These are phyloP conservation scores for Saccharomyces mikatae DNA, from an alignment of 805 yeast genomes.

Conservation along the genomic window DNA sequence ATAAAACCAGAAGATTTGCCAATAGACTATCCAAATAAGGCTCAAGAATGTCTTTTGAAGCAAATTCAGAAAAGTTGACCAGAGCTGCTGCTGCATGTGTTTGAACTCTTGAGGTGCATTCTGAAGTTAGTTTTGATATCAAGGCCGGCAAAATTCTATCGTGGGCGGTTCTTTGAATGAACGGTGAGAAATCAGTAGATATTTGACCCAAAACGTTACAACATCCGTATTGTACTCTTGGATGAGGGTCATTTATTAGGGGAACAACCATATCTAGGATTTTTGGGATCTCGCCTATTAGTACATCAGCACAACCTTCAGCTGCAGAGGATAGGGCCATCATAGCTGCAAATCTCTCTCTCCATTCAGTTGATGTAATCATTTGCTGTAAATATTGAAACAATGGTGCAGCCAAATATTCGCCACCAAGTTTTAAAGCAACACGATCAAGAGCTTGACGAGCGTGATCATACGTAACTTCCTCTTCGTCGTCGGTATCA, in stretches of 20 bases:
- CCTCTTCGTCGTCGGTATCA: slow-evolving; percentile 74
- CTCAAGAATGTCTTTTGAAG: slow-evolving; percentile 76
- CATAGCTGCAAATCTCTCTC: slow-evolving; percentile 91
- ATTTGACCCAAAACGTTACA: slow-evolving; percentile 96
- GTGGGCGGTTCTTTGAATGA: slow-evolving; percentile 75
- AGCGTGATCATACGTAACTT: slow-evolving; percentile 81
- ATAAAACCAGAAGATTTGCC: slow-evolving; percentile 60
- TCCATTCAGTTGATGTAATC: slow-evolving; percentile 74
- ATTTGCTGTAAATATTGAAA: slow-evolving; percentile 81
- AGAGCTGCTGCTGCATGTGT: slow-evolving; percentile 98
- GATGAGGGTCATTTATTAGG: slow-evolving; percentile 73
- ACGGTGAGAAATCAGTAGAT: slow-evolving; percentile 90
- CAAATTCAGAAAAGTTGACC: slow-evolving; percentile 90
- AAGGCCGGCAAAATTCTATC: slow-evolving; percentile 78
- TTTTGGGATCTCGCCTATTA: slow-evolving; percentile 72
- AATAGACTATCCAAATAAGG: slow-evolving; percentile 86
- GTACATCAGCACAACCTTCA: slow-evolving; percentile 89
- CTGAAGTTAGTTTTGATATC: slow-evolving; percentile 65
- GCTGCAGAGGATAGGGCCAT: slow-evolving; percentile 97
- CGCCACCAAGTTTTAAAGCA: slow-evolving; percentile 75
- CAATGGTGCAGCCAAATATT: slow-evolving; percentile 72
- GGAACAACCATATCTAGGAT: slow-evolving; percentile 82
- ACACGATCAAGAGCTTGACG: slow-evolving; percentile 92
- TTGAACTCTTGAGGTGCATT: slow-evolving; percentile 84
- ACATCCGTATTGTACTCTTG: slow-evolving; percentile 94